A percentile compares a stretch with the other conserved stretches of the same genome.
Evolutionary conservation across 2,329 filamentous ascomycete species (phyloP).

Genomic region (Aspergillus sergii): DNA sequence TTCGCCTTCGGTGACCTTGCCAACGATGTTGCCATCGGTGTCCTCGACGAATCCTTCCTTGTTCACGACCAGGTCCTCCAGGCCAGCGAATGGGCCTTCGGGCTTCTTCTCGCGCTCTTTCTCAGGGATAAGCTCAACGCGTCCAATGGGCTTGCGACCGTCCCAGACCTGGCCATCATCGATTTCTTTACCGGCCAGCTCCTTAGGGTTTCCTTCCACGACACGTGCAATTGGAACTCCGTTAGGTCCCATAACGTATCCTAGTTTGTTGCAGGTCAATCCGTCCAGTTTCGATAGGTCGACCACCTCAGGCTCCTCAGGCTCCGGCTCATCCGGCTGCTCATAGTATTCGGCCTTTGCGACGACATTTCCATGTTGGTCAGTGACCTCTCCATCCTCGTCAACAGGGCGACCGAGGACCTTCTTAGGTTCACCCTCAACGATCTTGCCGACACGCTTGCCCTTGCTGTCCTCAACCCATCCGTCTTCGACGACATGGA

Average conservation of each 20-base stretch:
- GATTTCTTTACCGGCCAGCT: conserved; percentile 58
- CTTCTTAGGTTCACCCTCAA: conserved; percentile 62
- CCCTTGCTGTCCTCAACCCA: conserved; percentile 53
- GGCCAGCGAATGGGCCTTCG: conserved; percentile 61
- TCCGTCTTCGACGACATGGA: conserved; percentile 51
- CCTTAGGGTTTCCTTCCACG: conserved; percentile 59
- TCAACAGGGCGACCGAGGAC: conserved; percentile 62
- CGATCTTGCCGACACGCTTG: conserved; percentile 53
- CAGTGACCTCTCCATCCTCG: conserved; percentile 64
- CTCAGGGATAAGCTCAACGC: conserved; percentile 60
- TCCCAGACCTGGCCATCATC: conserved; percentile 61
- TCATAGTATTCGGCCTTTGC: conserved; percentile 57
- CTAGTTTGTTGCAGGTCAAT: conserved; percentile 60
- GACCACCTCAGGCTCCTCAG: conserved; percentile 40
- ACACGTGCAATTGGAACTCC: conserved; percentile 59
- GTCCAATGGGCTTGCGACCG: conserved; percentile 58
- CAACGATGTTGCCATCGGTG: conserved; percentile 76
- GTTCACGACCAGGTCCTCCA: conserved; percentile 59
- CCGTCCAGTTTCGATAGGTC: conserved; percentile 59
- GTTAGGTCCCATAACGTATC: conserved; percentile 56
- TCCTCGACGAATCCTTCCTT: conserved; percentile 68
- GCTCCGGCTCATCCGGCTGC: conserved; percentile 54
- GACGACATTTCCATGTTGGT: conserved; percentile 64
- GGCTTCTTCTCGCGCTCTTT: conserved; percentile 58
- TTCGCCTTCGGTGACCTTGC: conserved; percentile 71